Percentiles rank a stretch among this genome's conserved stretches.
phyloP scores from a whole-genome alignment of 31 red algal genomes.

The Endocladia muricata region DNA sequence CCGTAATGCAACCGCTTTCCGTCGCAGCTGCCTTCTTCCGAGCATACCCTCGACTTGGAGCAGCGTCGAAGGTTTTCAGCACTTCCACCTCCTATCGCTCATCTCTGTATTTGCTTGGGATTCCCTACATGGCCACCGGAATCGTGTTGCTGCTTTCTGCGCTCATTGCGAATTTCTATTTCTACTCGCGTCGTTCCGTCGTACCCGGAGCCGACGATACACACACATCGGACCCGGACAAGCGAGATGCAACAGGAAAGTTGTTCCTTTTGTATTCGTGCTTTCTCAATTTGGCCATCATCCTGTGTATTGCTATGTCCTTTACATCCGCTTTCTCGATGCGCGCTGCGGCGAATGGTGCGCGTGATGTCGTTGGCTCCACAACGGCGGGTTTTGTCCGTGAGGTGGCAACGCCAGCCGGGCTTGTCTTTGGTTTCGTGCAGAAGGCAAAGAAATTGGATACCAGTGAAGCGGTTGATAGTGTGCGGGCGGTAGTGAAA shows the following conservation, averaged over 20 bases:
- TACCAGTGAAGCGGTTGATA: not conserved
- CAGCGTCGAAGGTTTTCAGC: slow-evolving; percentile 11
- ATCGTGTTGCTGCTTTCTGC: slow-evolving; percentile 7
- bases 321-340: slow-evolving; percentile 18
- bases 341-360: slow-evolving; percentile 12
- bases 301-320: slow-evolving; percentile 23
- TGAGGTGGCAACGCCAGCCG: slow-evolving; percentile 9
- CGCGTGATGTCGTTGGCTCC: slow-evolving; percentile 11
- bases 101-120: slow-evolving; percentile 18
- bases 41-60: slow-evolving; percentile 31
- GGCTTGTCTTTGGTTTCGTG: not conserved
- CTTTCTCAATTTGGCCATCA: slow-evolving; percentile 52
- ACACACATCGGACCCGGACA: slow-evolving; percentile 30
- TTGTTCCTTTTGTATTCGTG: slow-evolving; percentile 33
- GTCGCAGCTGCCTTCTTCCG: slow-evolving; percentile 35
- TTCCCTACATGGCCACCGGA: slow-evolving; percentile 39
- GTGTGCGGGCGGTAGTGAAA: not conserved
- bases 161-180: slow-evolving; percentile 34
- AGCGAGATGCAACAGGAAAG: slow-evolving; percentile 22
- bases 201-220: slow-evolving; percentile 45
- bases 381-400: not conserved
- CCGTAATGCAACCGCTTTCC: not conserved
- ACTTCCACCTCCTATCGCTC: slow-evolving; percentile 18
- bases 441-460: not conserved
- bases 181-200: not conserved